Conservation (phyloP, 75 land plant genomes). For the Gnetum montanum region DNA sequence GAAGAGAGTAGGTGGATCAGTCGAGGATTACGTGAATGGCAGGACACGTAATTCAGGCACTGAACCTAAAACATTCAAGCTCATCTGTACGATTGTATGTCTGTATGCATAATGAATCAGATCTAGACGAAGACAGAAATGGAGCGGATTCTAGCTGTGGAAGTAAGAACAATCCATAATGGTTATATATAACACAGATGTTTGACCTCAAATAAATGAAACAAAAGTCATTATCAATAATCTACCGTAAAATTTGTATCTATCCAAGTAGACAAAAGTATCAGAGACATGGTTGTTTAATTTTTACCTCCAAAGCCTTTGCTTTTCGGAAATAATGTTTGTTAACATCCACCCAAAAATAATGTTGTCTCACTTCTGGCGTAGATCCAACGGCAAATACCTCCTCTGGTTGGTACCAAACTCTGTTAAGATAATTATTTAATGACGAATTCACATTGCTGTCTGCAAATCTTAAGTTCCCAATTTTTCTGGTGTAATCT, state of each 20-base stretch:
- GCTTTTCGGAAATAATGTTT: conserved; percentile 16
- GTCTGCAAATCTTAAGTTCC: conserved; percentile 29
- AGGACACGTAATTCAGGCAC: too few relatives aligned
- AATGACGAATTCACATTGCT: conserved; percentile 8
- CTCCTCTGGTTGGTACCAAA: conserved; percentile 70
- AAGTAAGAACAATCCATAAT: too few relatives aligned
- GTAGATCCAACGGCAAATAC: conserved; percentile 36
- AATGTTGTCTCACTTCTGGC: conserved; percentile 48
- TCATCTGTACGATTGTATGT: too few relatives aligned
- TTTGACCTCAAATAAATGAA: neutral
- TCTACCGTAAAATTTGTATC: too few relatives aligned
- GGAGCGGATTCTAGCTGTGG: too few relatives aligned
- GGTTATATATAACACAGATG: too few relatives aligned
- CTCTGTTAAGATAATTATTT: conserved; percentile 36
- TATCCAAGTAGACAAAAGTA: neutral
- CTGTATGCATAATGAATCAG: too few relatives aligned
- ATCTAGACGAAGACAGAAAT: too few relatives aligned
- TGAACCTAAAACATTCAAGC: too few relatives aligned
- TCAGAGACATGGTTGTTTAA: neutral
- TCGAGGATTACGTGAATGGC: too few relatives aligned
- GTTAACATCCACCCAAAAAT: conserved; percentile 50
- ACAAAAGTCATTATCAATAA: too few relatives aligned
- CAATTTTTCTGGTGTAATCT: conserved; percentile 45
- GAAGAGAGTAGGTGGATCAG: too few relatives aligned
- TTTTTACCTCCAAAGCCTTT: conserved; percentile 26